phyloP scores from a whole-genome alignment of 495 filamentous ascomycete species.

The Tetracladium marchalianum region DNA sequence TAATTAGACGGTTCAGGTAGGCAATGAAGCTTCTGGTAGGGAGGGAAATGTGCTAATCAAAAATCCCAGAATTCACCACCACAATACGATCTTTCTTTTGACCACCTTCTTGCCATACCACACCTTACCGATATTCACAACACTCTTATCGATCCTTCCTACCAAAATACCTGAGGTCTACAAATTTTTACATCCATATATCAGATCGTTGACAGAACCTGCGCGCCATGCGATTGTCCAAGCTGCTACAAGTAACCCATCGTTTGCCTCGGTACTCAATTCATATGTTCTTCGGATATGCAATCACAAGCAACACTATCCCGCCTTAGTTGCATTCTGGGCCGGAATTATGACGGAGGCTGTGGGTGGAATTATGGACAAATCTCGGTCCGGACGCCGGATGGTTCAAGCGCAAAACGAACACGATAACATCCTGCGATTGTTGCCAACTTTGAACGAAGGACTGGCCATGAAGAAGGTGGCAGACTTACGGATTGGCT shows the following conservation, averaged over 20 bases:
- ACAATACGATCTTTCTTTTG: conserved; percentile 71
- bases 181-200: conserved; percentile 76
- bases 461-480: conserved; percentile 61
- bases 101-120: conserved; percentile 91
- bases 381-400: conserved; percentile 56
- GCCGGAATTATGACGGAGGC: conserved; percentile 74
- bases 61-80: conserved; percentile 68
- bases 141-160: conserved; percentile 75
- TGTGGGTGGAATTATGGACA: conserved; percentile 67
- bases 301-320: conserved; percentile 56
- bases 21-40: conserved; percentile 6
- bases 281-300: conserved; percentile 63
- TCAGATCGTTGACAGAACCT: conserved; percentile 58
- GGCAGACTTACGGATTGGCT: conserved; percentile 68
- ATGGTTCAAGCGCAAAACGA: conserved; percentile 60
- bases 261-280: conserved; percentile 63
- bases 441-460: conserved; percentile 68
- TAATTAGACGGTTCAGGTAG: conserved; percentile 83
- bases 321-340: conserved; percentile 78
- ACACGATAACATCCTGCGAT: conserved; percentile 63
- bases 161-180: conserved; percentile 60
- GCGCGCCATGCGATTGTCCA: conserved; percentile 73
- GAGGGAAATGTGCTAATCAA: neutral
- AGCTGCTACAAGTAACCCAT: conserved; percentile 59
- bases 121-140: conserved; percentile 66